Evolutionary conservation across 495 filamentous ascomycete genomes (phyloP).

Genomic region (Ramalina peruviana): DNA sequence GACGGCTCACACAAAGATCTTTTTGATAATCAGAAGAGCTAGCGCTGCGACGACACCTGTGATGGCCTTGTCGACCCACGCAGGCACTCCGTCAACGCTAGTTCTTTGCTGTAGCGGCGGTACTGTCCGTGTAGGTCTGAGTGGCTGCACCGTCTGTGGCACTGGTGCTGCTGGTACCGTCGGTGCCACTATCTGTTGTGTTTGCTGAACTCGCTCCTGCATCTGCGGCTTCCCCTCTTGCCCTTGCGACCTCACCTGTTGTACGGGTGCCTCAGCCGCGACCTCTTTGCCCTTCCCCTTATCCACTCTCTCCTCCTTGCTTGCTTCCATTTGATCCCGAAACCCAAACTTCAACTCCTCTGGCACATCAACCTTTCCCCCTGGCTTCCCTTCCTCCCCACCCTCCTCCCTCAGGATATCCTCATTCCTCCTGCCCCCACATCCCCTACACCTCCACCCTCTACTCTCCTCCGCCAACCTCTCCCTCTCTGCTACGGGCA

Average conservation of each 20-base stretch:
- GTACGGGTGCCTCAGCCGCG: background rate
- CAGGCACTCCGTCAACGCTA: conserved; percentile 20
- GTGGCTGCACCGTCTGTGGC: background rate
- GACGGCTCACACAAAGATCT: conserved; percentile 8
- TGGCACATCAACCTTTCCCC: conserved; percentile 23
- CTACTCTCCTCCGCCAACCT: conserved; percentile 49
- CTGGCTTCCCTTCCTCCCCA: conserved; percentile 27
- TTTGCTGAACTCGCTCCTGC: background rate
- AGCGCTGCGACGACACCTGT: conserved; percentile 35
- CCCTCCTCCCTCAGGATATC: conserved; percentile 52
- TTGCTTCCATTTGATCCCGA: conserved; percentile 27
- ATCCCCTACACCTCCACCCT: conserved; percentile 50
- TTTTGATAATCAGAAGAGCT: conserved; percentile 31
- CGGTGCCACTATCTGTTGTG: background rate
- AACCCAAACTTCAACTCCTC: conserved; percentile 35
- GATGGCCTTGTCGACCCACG: conserved; percentile 45
- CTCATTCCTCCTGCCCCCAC: conserved; percentile 49
- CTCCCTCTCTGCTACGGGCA: conserved; percentile 43
- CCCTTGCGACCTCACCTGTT: background rate
- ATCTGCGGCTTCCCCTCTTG: background rate
- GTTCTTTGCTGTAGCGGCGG: background rate
- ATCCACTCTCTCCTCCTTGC: conserved; percentile 27
- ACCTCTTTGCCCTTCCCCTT: conserved; percentile 3
- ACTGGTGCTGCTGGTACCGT: conserved; percentile 7
- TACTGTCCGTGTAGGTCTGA: background rate